Conservation (phyloP, 2,329 filamentous ascomycete species). For the Calonectria montana region DNA sequence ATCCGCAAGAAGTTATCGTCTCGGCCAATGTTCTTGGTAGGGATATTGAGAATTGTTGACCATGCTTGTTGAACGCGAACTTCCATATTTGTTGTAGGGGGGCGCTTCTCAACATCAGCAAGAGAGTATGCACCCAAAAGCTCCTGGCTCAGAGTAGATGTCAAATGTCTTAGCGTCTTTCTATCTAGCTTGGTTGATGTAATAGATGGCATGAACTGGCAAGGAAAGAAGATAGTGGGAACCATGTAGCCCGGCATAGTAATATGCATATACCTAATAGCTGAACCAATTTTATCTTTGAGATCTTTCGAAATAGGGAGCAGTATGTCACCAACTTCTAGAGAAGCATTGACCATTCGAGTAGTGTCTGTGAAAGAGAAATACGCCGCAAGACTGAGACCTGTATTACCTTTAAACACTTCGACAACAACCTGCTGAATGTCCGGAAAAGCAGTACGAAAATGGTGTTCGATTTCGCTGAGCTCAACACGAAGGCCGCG, state of each 20-base stretch:
- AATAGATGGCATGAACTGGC: not conserved
- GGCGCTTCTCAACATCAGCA: not conserved
- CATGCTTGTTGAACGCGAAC: conserved; percentile 47
- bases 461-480: not conserved
- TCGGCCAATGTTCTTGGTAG: conserved; percentile 38
- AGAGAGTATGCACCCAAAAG: conserved; percentile 20
- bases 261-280: not conserved
- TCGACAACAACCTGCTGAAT: not conserved
- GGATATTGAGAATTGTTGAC: conserved; percentile 41
- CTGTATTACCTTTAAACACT: not conserved
- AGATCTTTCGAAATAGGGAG: not conserved
- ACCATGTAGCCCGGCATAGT: not conserved
- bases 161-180: not conserved
- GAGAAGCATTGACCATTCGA: not conserved
- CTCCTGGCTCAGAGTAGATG: conserved; percentile 10
- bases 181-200: conserved; percentile 4
- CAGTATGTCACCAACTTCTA: not conserved
- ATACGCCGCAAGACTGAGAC: not conserved
- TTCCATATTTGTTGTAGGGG: not conserved
- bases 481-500: not conserved
- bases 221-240: not conserved
- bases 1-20: conserved; percentile 10
- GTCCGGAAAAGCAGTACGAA: not conserved
- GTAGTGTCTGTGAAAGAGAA: not conserved
- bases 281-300: not conserved